phyloP scores from a whole-genome alignment of 2,329 filamentous ascomycete genomes.

The Ophiocordyceps camponoti-rufipedis region DNA sequence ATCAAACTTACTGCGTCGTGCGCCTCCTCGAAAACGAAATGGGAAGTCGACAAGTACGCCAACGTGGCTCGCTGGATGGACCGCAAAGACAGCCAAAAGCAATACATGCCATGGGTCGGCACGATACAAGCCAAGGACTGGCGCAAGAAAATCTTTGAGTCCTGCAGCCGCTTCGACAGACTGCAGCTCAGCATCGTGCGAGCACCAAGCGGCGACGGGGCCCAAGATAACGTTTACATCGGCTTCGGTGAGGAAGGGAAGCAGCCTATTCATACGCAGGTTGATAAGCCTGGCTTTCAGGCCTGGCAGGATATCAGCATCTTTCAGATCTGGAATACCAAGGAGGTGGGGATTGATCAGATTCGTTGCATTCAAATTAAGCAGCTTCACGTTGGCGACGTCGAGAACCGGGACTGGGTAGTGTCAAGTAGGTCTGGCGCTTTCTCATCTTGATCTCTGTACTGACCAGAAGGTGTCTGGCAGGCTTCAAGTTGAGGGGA shows the following conservation, averaged over 20 bases:
- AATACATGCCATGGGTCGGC: not conserved
- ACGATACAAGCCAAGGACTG: not conserved
- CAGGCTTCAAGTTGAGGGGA: not conserved
- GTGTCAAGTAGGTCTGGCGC: not conserved
- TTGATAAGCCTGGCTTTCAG: not conserved
- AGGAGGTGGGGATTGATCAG: not conserved
- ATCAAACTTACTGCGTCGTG: not conserved
- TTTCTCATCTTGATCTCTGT: not conserved
- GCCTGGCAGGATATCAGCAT: not conserved
- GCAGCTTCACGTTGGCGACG: not conserved
- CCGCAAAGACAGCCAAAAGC: not conserved
- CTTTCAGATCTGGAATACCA: not conserved
- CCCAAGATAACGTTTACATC: not conserved
- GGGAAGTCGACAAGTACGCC: not conserved
- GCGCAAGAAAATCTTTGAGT: not conserved
- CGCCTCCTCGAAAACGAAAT: not conserved
- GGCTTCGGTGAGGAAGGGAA: not conserved
- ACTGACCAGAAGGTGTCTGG: too few relatives aligned
- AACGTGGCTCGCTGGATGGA: not conserved
- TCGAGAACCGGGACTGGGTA: not conserved
- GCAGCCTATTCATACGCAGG: not conserved
- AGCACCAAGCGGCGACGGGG: not conserved
- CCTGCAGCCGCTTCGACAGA: not conserved
- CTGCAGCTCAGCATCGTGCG: not conserved
- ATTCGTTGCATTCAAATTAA: not conserved